Conservation (phyloP, 495 filamentous ascomycete species). For the Podospora pseudoanserina region DNA sequence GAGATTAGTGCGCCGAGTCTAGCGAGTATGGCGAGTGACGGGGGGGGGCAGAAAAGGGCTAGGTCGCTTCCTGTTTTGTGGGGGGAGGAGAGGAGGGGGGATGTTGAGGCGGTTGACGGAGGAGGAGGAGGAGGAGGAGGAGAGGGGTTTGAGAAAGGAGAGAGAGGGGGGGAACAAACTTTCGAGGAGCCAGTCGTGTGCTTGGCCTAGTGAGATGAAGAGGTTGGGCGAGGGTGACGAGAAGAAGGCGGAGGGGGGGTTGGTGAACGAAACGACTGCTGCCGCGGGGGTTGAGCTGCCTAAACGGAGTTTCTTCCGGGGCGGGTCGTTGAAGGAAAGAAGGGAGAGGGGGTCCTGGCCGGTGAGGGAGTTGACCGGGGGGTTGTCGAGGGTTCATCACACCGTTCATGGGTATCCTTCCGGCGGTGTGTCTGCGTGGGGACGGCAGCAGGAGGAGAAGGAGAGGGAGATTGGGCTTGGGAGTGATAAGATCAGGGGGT, state of each 20-base stretch:
- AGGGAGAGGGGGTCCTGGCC: conserved; percentile 23
- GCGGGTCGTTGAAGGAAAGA: conserved; percentile 8
- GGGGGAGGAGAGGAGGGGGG: background rate
- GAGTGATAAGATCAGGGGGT: background rate
- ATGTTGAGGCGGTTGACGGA: background rate
- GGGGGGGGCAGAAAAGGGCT: background rate
- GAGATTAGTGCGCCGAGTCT: background rate
- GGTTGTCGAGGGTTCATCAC: conserved; percentile 23
- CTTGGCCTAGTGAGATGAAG: conserved; percentile 6
- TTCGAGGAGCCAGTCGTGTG: background rate
- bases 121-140: background rate
- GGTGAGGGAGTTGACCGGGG: conserved; percentile 20
- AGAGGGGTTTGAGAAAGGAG: background rate
- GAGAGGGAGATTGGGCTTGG: conserved; percentile 6
- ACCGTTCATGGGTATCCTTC: conserved; percentile 16
- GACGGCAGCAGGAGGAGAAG: background rate
- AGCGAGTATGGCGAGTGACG: background rate
- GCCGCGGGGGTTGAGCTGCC: background rate
- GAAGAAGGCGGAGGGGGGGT: no score
- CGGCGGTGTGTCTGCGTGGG: background rate
- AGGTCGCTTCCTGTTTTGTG: background rate
- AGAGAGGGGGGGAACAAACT: background rate
- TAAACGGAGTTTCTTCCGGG: background rate
- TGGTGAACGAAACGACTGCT: background rate
- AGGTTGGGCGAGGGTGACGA: background rate